These are phyloP conservation scores for Wickerhamiella parazyma DNA, from an alignment of 805 yeast species.

Conservation along the genomic window DNA sequence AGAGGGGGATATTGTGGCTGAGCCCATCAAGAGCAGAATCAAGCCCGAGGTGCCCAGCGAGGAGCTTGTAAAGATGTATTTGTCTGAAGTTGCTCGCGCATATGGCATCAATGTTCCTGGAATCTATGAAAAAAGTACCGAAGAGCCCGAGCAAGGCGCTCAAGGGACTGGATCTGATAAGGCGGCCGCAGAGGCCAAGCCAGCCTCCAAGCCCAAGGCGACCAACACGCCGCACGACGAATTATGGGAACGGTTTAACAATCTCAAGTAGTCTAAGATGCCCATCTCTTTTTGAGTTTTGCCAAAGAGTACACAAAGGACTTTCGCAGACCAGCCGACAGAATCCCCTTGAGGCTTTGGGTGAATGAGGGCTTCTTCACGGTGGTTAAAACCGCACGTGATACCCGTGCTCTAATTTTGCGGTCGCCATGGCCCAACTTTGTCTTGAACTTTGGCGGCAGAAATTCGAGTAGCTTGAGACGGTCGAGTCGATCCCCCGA, in stretches of 20 bases:
- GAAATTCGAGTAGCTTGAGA: slow-evolving; percentile 30
- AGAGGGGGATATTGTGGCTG: slow-evolving; percentile 49
- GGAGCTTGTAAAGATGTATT: slow-evolving; percentile 52
- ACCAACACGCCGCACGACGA: slow-evolving; percentile 18
- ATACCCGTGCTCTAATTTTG: slow-evolving; percentile 29
- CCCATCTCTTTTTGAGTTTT: slow-evolving; percentile 18
- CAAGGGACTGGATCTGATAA: slow-evolving; percentile 20
- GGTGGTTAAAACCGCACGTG: slow-evolving; percentile 35
- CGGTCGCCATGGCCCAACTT: slow-evolving; percentile 26
- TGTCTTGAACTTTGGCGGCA: slow-evolving; percentile 39
- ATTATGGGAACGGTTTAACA: slow-evolving; percentile 20
- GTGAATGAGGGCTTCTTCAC: slow-evolving; percentile 56
- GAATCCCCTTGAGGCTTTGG: slow-evolving; percentile 70
- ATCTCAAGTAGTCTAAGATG: slow-evolving; percentile 11
- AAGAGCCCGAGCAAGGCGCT: slow-evolving; percentile 20
- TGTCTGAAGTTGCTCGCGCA: slow-evolving; percentile 68
- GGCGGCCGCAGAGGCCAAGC: slow-evolving; percentile 7
- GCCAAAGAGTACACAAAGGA: slow-evolving; percentile 16
- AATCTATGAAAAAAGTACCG: slow-evolving; percentile 22
- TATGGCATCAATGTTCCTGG: slow-evolving; percentile 65
- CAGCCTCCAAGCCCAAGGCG: slow-evolving; percentile 18
- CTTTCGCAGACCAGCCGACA: slow-evolving; percentile 58
- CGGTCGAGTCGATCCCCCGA: slow-evolving; percentile 27
- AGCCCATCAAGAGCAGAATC: slow-evolving; percentile 50
- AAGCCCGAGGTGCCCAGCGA: slow-evolving; percentile 52